Conservation (phyloP, 345 rosid genomes). For the Theobroma cacao region DNA sequence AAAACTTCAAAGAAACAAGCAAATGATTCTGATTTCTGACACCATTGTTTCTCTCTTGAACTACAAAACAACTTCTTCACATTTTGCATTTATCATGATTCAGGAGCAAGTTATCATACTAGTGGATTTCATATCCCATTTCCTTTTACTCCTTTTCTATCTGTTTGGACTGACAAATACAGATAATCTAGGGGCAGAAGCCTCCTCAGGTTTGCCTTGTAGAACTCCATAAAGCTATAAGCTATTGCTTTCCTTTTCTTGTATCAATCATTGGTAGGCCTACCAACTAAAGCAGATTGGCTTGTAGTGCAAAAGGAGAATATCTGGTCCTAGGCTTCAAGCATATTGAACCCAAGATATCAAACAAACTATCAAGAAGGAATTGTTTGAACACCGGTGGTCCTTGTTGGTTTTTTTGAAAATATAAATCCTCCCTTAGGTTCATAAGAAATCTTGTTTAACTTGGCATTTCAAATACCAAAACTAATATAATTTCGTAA, state of each 20-base stretch:
- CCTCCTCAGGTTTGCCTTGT: not conserved
- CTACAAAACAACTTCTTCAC: not conserved
- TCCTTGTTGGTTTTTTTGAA: too few relatives aligned
- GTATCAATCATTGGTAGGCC: slow-evolving; percentile 10
- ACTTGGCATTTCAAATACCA: too few relatives aligned
- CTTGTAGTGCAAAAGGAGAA: not conserved
- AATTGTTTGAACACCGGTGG: not conserved
- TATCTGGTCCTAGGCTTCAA: not conserved
- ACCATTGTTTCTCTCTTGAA: not conserved
- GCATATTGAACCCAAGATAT: not conserved
- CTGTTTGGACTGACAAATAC: slow-evolving; percentile 1
- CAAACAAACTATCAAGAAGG: not conserved
- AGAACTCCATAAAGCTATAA: not conserved
- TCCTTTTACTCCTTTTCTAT: not conserved
- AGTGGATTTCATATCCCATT: not conserved
- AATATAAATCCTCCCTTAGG: too few relatives aligned
- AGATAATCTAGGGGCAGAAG: not conserved
- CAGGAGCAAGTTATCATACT: not conserved
- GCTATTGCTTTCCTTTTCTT: not conserved
- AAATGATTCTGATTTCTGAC: not conserved
- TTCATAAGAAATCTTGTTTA: not conserved
- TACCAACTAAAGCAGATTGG: slow-evolving; percentile 2
- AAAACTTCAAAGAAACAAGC: not conserved
- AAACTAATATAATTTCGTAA: too few relatives aligned
- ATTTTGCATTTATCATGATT: not conserved